Base-by-base conservation (phyloP, 768 basidiomycete genomes). In the Mycena alexandri region DNA sequence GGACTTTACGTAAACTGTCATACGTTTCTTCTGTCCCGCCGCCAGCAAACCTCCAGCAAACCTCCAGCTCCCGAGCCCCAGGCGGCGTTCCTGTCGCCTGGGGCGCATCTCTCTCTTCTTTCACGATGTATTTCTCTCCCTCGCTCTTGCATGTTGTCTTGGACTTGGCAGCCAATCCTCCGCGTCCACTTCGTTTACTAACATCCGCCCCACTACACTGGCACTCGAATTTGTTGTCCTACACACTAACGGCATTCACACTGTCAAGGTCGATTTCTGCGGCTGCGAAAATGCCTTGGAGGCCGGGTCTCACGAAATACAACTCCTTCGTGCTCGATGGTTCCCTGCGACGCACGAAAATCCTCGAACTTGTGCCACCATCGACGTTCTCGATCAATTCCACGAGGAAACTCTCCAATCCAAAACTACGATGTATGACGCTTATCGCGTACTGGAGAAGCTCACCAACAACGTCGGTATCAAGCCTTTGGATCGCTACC, bases 401-500 rank as follows among this genome's bases (percentile, higher is more conserved):
- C 34, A 53, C 3, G 5, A 21, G 2, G 16, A 17, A 4, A 38
- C 58, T 2, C 17, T 54, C 2, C 65, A 67, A 25, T 33, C 52
- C 0, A 67, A 67, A 46, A 50, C 38, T 0, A 61, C 59, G 13
- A 36, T 36, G 36, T 67, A 67, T 42, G 65, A 66, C 29, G 60
- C 52, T 46, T 60, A 66, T 21, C 8, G 1, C 9, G 34, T 51
- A 0, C 21, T 66, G 12, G 65, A 59, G 19, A 53, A 25, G 19
- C n/a, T 65, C 19, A 65, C 63, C 24, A 47, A 65, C 29, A 11
- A n/a, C 12, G 48, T 47, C 11, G 55, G 63, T 5, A n/a, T 58
- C 36, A 65, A 57, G 11, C 56, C 38, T 4, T 53, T 65, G 55
- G 54, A 66, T 41, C 66, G 71, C 0, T 70, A 67, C 34, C 65